Conservation (phyloP, 2,329 filamentous ascomycete species). For the Aspergillus tubingensis region DNA sequence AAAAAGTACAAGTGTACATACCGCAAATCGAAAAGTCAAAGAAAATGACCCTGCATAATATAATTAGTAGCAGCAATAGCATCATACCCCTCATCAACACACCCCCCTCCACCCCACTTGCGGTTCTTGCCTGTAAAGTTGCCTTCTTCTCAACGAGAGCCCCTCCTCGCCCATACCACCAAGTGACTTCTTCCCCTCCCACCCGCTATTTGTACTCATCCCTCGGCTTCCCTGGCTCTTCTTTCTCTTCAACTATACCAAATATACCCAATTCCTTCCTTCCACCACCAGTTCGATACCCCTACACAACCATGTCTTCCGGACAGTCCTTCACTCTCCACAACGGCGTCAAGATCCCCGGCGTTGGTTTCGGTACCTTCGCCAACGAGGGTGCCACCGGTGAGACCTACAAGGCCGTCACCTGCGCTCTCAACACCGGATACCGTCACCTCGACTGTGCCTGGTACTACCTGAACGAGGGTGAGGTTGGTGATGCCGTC, state of each 20-base stretch:
- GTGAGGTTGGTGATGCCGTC: conserved; percentile 55
- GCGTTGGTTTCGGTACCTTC: conserved; percentile 66
- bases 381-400: conserved; percentile 64
- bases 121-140: not conserved
- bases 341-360: conserved; percentile 64
- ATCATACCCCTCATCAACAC: conserved; percentile 11
- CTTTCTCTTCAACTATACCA: not conserved
- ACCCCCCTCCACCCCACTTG: conserved; percentile 13
- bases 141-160: not conserved
- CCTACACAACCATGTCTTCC: conserved; percentile 54
- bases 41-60: not conserved
- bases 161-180: not conserved
- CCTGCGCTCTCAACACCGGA: conserved; percentile 52
- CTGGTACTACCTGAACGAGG: conserved; percentile 58
- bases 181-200: not conserved
- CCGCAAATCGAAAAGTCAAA: not conserved
- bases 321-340: conserved; percentile 54
- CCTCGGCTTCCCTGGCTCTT: not conserved
- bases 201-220: conserved; percentile 3
- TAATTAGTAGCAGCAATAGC: not conserved
- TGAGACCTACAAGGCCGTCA: conserved; percentile 58
- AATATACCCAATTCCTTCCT: conserved; percentile 11
- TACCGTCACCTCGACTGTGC: conserved; percentile 60
- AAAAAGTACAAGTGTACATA: not conserved
- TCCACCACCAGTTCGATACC: conserved; percentile 4